Evolutionary conservation across 345 rosid species (phyloP).

Genomic region (Aquilaria sinensis): DNA sequence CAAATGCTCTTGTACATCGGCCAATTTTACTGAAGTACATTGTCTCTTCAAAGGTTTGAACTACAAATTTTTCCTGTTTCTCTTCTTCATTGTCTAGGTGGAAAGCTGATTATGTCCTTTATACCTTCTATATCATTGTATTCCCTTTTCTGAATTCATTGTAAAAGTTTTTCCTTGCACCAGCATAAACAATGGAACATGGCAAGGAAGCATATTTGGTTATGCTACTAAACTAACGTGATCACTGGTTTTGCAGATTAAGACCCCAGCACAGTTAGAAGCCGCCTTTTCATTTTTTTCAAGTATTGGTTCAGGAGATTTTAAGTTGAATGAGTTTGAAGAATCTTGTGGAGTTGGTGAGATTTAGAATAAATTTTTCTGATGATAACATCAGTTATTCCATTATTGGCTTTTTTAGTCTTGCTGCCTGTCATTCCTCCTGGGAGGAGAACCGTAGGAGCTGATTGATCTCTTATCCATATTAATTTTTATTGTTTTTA

Average conservation of each 20-base stretch:
- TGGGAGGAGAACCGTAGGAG: not conserved
- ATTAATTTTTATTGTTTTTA: conserved; percentile 10
- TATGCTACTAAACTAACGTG: not conserved
- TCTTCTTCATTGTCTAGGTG: conserved; percentile 14
- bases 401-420: conserved; percentile 11
- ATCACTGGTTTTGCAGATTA: conserved; percentile 45
- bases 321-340: conserved; percentile 65
- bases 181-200: not conserved
- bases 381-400: conserved; percentile 36
- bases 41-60: conserved; percentile 57
- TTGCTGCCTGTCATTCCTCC: not conserved
- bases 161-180: not conserved
- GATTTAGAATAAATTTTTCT: conserved; percentile 9
- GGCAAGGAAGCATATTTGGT: conserved; percentile 7
- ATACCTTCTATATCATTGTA: no score
- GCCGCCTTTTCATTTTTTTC: conserved; percentile 71
- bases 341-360: conserved; percentile 92
- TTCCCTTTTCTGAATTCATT: not conserved
- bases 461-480: not conserved
- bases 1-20: conserved; percentile 79
- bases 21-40: conserved; percentile 59
- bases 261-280: conserved; percentile 81
- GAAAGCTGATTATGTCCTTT: conserved; percentile 10
- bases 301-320: conserved; percentile 43
- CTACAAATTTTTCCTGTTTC: not conserved